A percentile compares a stretch with the other conserved stretches of the same genome.
Conservation (phyloP, 1,139 yeast genomes). For the Suhomyces kunorum region DNA sequence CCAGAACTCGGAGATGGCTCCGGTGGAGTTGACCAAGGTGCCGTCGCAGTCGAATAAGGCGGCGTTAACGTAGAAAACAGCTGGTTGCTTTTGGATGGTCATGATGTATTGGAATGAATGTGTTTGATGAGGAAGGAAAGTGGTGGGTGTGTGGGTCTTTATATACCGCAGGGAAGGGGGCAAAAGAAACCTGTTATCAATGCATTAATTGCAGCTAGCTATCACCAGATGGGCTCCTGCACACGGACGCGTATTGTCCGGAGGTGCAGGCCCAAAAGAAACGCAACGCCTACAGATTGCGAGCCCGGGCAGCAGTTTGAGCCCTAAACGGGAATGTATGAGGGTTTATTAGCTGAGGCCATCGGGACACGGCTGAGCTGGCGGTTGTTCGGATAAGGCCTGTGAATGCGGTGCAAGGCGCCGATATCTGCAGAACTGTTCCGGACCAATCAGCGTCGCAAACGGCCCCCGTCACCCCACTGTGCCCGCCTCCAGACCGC, state of each 20-base stretch:
- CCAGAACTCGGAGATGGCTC: conserved; percentile 83
- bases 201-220: conserved; percentile 3
- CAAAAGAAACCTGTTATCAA: conserved; percentile 6
- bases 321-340: too few species aligned
- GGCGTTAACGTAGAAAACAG: conserved; percentile 48
- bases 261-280: conserved; percentile 8
- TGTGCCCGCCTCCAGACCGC: not conserved
- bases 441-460: too few species aligned
- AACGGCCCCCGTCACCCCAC: not conserved
- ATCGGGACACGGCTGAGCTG: too few species aligned
- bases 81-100: conserved; percentile 44
- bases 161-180: conserved; percentile 9
- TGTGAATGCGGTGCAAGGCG: too few species aligned
- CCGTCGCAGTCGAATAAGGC: conserved; percentile 83
- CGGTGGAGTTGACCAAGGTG: conserved; percentile 78
- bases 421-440: too few species aligned
- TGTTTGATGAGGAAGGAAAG: not conserved
- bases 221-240: conserved; percentile 13
- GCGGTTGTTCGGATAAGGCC: too few species aligned
- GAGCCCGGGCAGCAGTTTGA: conserved; percentile 1
- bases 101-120: conserved; percentile 15
- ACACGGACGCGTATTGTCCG: conserved; percentile 7
- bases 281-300: not conserved
- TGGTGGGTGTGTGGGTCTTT: conserved; percentile 8
- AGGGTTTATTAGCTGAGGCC: too few species aligned